Evolutionary conservation across 306 rosid species (phyloP).

Genomic region (Boehmeria nivea): DNA sequence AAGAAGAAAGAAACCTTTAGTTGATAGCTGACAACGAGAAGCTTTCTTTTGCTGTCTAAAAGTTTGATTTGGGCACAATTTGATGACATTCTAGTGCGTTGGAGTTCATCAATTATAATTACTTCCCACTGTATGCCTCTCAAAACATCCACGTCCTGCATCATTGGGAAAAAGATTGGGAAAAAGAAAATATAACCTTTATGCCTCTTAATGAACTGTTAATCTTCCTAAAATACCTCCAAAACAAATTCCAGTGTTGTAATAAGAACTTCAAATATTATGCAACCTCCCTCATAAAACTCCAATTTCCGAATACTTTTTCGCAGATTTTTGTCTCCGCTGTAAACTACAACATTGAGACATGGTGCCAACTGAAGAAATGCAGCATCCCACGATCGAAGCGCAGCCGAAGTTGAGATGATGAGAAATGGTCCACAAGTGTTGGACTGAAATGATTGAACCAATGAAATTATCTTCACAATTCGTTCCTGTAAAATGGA

Average conservation of each 20-base stretch:
- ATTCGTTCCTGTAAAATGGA: constrained; percentile 46
- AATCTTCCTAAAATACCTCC: constrained; percentile 29
- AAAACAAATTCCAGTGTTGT: constrained; percentile 37
- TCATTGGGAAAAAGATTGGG: background rate
- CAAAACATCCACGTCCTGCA: constrained; percentile 56
- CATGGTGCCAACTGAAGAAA: constrained; percentile 44
- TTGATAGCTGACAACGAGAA: constrained; percentile 42
- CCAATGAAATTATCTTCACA: constrained; percentile 39
- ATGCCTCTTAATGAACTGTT: background rate
- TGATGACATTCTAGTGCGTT: constrained; percentile 32
- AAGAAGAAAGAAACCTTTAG: constrained; percentile 46
- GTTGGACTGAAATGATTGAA: constrained; percentile 42
- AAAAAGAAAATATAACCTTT: background rate
- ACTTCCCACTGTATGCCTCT: constrained; percentile 48
- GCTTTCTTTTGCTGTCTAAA: constrained; percentile 37
- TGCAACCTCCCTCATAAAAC: constrained; percentile 34
- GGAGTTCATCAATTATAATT: constrained; percentile 52
- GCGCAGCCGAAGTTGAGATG: constrained; percentile 44
- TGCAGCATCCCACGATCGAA: constrained; percentile 46
- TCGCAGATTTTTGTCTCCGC: constrained; percentile 47
- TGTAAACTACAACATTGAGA: constrained; percentile 43
- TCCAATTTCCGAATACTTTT: constrained; percentile 42
- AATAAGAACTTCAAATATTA: constrained; percentile 50
- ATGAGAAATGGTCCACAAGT: constrained; percentile 49
- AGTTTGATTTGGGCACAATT: constrained; percentile 34